A percentile compares a stretch with the other conserved stretches of the same genome.
phyloP scores from a whole-genome alignment of 2,329 filamentous ascomycete species.

The Cryphonectria nitschkei region DNA sequence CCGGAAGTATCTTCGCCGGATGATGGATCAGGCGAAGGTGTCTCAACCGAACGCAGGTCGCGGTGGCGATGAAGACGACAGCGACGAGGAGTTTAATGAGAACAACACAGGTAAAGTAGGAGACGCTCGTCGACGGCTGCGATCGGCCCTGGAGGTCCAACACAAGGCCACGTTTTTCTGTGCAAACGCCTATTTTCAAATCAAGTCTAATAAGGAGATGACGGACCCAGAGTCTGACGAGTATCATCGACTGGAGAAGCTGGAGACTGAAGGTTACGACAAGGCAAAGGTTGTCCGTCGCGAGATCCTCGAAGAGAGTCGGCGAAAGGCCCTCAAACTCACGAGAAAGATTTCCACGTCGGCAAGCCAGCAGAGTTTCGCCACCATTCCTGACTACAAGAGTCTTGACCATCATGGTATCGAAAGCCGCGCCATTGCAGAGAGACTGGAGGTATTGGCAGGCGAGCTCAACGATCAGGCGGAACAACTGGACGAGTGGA shows the following conservation, averaged over 20 bases:
- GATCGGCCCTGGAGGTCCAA: constrained; percentile 75
- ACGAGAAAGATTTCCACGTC: constrained; percentile 66
- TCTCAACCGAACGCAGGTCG: constrained; percentile 29
- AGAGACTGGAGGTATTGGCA: constrained; percentile 68
- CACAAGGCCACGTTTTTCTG: constrained; percentile 86
- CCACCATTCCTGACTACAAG: constrained; percentile 64
- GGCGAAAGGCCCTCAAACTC: constrained; percentile 60
- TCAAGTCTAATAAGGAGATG: constrained; percentile 70
- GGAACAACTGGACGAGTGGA: constrained; percentile 72
- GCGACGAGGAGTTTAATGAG: constrained; percentile 41
- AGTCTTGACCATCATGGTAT: constrained; percentile 64
- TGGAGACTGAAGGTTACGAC: constrained; percentile 76
- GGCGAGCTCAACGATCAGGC: constrained; percentile 73
- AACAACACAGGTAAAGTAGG: constrained; percentile 47
- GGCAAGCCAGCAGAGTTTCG: constrained; percentile 58
- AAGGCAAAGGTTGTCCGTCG: constrained; percentile 75
- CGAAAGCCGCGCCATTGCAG: constrained; percentile 69
- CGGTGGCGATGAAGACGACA: constrained; percentile 40
- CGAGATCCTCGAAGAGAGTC: constrained; percentile 72
- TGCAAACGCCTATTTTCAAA: constrained; percentile 81
- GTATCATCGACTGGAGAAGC: constrained; percentile 66
- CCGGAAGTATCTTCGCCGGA: constrained; percentile 61
- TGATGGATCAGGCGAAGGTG: constrained; percentile 46
- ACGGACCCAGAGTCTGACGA: constrained; percentile 69
- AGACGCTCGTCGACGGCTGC: constrained; percentile 67